Base-by-base conservation (phyloP, 1,284 basidiomycete species). In the Sanghuangporus weigelae region DNA sequence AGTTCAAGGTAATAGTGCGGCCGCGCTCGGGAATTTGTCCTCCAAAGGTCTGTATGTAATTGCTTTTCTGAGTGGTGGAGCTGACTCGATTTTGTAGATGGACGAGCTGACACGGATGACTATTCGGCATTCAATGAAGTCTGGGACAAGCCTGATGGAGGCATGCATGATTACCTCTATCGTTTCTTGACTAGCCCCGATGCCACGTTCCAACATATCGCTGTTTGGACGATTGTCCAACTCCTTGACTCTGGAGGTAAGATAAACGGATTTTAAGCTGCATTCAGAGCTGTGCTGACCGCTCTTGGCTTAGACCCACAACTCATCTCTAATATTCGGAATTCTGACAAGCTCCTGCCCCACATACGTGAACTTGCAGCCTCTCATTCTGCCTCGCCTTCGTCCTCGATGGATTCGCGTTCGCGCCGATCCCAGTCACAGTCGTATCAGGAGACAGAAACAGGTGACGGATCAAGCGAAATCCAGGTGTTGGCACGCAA, bases 181-280 rank as follows among this genome's bases (percentile, higher is more conserved):
- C 87, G 94, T 55, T 99, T 99, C 87, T 78, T 99, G 68, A 94
- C 90, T 62, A 95, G 91, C 71, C 81, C 92, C 16, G 97, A 99
- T 74, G 92, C 94, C n/a, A 99, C 97, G 0, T 99, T 99, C 89
- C 96, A 98, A 76, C 97, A 99, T 75, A 99, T 99, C 70, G 97
- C 97, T 36, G 96, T 99, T 49, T 98, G 95, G 95, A 98, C 96
- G 0, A 96, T 98, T 67, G 96, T 98, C 11, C 96, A 99, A 73
- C 79, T 99, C 35, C 83, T 99, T 35, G 97, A 99, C 75, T 95
- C 94, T 35, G 92, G 93, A 68, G 92, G 92, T 89, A 73, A 66
- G 81, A 71, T 7, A 31, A 14, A 3, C 7, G n/a, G 35, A 14
- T 35, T 50, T 49, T 46, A 38, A 26, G 26, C 11, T 21, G 19